Base-by-base conservation (phyloP, 306 rosid species). In the Neltuma alba region DNA sequence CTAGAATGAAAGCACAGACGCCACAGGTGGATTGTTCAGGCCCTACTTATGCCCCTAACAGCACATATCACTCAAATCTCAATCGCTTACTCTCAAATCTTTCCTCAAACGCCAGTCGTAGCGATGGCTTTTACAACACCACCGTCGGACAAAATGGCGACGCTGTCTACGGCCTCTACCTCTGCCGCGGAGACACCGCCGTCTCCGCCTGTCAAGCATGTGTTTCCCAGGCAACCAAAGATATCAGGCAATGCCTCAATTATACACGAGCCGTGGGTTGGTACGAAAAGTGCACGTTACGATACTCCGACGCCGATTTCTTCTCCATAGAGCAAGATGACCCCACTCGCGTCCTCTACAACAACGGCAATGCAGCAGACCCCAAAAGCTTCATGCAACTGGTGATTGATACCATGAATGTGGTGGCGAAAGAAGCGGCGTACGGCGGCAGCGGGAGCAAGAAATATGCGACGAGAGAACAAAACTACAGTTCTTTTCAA, bases 171-270 rank as follows among this genome's bases (percentile, higher is more conserved):
- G 85, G 87, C 61, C 61, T 66, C 66, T 80, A 76, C 54, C 85
- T 77, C 50, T 87, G 90, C 48, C 80, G 81, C 16, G 90, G 88
- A 2, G 88, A 87, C 37, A 36, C 47, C 27, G 2, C 34, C 18
- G 7, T 30, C 0, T 38, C 34, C 9, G 14, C 41, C 0, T 87
- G 87, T 15, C 79, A 42, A 27, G 8, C 0, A 2, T 54, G 60
- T 54, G 60, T 54, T 20, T 54, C 60, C 5, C 0, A 7, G 3
- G 60, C 83, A 6, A n/a, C 80, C 33, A 6, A 41, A 16, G 10
- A 18, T 23, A 54, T 60, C 7, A 3, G 9, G 15, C 6, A n/a
- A 4, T 83, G 89, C 5, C 85, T 82, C 1, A 31, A 18, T 12
- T 42, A 68, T n/a, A 83, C 27, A 16, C 9, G 0, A 18, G 57